Conservation (phyloP, 1,284 basidiomycete species). For the Apiotrichum porosum region DNA sequence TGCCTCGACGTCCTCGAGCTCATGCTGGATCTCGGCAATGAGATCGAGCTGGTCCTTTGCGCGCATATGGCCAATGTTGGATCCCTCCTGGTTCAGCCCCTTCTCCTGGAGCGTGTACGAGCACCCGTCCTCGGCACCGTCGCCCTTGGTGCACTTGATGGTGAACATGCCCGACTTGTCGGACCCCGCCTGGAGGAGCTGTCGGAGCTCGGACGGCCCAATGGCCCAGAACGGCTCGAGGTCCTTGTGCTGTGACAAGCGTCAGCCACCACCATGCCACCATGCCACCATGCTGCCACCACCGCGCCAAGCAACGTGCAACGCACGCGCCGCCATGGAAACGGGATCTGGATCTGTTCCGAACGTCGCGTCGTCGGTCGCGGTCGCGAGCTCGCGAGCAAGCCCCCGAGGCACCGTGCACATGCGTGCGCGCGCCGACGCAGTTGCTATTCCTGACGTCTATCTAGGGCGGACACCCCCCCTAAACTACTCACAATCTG, state of each 20-base stretch:
- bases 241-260: constrained; percentile 29
- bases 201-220: constrained; percentile 22
- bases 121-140: constrained; percentile 12
- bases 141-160: constrained; percentile 29
- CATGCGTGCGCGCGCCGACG: too few species aligned
- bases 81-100: constrained; percentile 33
- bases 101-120: constrained; percentile 22
- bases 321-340: too few species aligned
- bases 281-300: too few species aligned
- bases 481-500: constrained; percentile 35
- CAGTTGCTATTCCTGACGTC: too few species aligned
- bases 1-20: constrained; percentile 32
- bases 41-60: constrained; percentile 35
- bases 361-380: too few species aligned
- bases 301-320: too few species aligned
- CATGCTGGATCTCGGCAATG: constrained; percentile 27
- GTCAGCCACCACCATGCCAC: not conserved
- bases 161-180: constrained; percentile 38
- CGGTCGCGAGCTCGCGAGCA: too few species aligned
- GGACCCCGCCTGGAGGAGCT: constrained; percentile 19
- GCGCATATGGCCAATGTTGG: constrained; percentile 24
- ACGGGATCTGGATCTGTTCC: too few species aligned
- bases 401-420: too few species aligned
- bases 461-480: not conserved
- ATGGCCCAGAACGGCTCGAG: constrained; percentile 45